These are phyloP conservation scores for Gentiana straminea DNA, from an alignment of 257 asterid genomes.

Conservation along the genomic window DNA sequence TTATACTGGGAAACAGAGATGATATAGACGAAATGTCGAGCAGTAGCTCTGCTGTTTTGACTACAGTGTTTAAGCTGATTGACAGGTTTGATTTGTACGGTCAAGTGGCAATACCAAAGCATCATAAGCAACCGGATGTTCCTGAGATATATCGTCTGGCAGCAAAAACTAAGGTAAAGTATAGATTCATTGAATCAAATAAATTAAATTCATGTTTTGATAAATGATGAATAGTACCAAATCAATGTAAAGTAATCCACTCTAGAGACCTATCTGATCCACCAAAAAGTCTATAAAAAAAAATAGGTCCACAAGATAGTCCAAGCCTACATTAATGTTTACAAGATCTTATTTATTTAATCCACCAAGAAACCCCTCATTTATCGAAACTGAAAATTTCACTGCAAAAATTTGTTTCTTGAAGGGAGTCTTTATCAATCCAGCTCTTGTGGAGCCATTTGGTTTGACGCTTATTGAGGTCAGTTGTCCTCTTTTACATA, in stretches of 20 bases:
- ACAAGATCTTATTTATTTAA: not conserved
- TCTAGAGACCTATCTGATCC: not conserved
- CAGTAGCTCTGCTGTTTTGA: conserved; percentile 50
- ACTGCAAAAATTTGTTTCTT: conserved; percentile 15
- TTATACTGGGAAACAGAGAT: conserved; percentile 64
- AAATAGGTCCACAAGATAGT: not conserved
- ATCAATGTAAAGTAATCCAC: not conserved
- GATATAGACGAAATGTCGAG: conserved; percentile 50
- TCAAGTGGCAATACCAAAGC: conserved; percentile 58
- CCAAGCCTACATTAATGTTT: not conserved
- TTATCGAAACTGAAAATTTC: conserved; percentile 3
- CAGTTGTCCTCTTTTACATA: conserved; percentile 8
- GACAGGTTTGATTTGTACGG: conserved; percentile 58
- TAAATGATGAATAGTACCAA: not conserved
- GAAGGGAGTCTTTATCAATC: conserved; percentile 70
- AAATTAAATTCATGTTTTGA: not conserved
- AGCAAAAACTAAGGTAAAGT: conserved; percentile 56
- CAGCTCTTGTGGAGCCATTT: conserved; percentile 66
- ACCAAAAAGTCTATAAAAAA: not conserved
- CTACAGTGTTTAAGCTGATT: conserved; percentile 46
- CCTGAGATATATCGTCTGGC: conserved; percentile 60
- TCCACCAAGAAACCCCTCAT: not conserved
- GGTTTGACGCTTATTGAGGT: conserved; percentile 76
- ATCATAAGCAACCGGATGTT: conserved; percentile 52
- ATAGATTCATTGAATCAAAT: not conserved